phyloP scores from a whole-genome alignment of 2,329 filamentous ascomycete genomes.

The Cryphonectria nitschkei region DNA sequence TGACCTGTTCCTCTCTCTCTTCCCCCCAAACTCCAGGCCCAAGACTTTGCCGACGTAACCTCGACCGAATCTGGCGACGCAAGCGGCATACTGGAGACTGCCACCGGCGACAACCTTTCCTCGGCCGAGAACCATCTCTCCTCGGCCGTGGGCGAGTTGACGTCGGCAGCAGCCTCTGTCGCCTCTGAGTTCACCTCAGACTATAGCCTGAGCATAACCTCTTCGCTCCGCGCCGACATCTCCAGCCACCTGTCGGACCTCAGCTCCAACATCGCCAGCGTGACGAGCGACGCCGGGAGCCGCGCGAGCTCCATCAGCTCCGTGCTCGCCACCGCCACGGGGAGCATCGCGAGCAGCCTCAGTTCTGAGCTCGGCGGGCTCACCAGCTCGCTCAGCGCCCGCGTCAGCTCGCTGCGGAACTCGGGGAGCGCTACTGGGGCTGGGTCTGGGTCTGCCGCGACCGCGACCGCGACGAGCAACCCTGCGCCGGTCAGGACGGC shows the following conservation, averaged over 20 bases:
- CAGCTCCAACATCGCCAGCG: constrained; percentile 33
- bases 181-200: constrained; percentile 24
- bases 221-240: neutral
- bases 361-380: constrained; percentile 27
- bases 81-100: constrained; percentile 25
- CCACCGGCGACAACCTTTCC: constrained; percentile 18
- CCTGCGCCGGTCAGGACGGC: constrained; percentile 44
- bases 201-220: neutral
- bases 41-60: constrained; percentile 27
- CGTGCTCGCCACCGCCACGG: constrained; percentile 36
- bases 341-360: constrained; percentile 30
- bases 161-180: constrained; percentile 27
- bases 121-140: constrained; percentile 25
- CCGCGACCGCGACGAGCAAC: constrained; percentile 29
- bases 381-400: constrained; percentile 27
- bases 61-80: constrained; percentile 11
- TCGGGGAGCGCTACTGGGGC: constrained; percentile 11
- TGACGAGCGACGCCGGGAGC: constrained; percentile 31
- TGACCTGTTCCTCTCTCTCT: too few relatives aligned
- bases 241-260: constrained; percentile 34
- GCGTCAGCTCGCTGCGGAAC: constrained; percentile 8
- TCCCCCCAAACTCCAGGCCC: constrained; percentile 21
- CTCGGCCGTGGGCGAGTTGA: constrained; percentile 34
- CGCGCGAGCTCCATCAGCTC: constrained; percentile 34
- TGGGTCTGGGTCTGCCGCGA: constrained; percentile 11